Base-by-base conservation (phyloP, 805 yeast species). In the Saccharomycopsis fibuligera region DNA sequence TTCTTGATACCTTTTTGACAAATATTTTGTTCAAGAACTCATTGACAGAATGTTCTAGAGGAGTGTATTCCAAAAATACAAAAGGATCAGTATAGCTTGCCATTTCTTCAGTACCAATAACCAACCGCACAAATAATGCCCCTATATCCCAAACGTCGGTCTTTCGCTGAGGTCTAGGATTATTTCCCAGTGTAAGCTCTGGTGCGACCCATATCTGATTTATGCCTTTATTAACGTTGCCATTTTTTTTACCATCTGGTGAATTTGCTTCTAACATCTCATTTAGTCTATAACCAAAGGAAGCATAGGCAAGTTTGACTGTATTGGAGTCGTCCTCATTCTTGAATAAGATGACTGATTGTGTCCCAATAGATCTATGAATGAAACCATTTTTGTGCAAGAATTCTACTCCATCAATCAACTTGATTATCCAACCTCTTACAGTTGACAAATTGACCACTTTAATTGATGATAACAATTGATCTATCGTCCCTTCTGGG, bases 81-180 rank as follows among this genome's bases (percentile, higher is more conserved):
- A 69, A 68, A 0, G 91, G 88, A 1, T 79, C 76, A 3, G 73
- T 66, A 57, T 70, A 83, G 22, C 74, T 76, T 9, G 76, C 71
- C 0, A 77, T 66, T 1, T 74, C 68, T 41, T 77, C 80, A 2
- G 70, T 66, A 0, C 95, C 91, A 39, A 74, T 68, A 3, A 86
- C 70, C 61, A 82, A 68, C 54, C 84, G 79, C 16, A 81, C 72
- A 56, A 91, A 82, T 5, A 85, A 62, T 0, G 86, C 86, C 5
- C 97, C 99, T 35, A 89, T 66, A 59, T 86, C 86, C 98, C 98
- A 93, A 8, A 93, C 83, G 67, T 93, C 99, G 0, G 96, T 81
- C 62, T 88, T 86, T 33, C 89, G 69, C 49, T 83, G 83, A 12
- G 85, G 82, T 49, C 73, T 76, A 31, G 64, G 58, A 44, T 61